These are phyloP conservation scores for Mrakiaceae sp. DNA, from an alignment of 1,284 basidiomycete genomes.

Conservation along the genomic window DNA sequence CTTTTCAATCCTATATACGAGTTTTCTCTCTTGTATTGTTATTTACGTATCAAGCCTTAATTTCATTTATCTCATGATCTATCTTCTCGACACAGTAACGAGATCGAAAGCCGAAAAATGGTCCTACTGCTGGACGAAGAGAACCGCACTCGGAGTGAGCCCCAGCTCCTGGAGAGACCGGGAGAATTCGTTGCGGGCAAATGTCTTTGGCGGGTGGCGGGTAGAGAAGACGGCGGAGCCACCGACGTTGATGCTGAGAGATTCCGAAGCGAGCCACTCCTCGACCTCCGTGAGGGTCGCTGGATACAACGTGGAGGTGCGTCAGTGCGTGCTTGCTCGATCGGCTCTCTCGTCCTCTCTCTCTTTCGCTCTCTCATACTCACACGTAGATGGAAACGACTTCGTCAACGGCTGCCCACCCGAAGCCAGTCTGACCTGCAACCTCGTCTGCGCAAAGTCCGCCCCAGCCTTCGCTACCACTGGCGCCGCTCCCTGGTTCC, in stretches of 20 bases:
- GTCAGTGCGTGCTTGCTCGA: not conserved
- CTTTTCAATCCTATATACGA: not conserved
- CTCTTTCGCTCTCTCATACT: slow-evolving; percentile 29
- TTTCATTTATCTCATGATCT: no score
- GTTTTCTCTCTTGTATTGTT: no score
- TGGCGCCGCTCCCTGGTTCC: slow-evolving; percentile 31
- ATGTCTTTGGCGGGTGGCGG: slow-evolving; percentile 56
- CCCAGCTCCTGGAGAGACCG: slow-evolving; percentile 35
- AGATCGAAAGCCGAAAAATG: no score
- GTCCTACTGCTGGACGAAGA: no score
- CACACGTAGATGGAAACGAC: slow-evolving; percentile 59
- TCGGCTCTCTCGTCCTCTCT: slow-evolving; percentile 37
- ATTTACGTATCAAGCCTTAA: no score
- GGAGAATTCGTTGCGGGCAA: slow-evolving; percentile 28
- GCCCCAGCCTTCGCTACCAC: slow-evolving; percentile 40
- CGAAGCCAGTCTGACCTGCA: slow-evolving; percentile 58
- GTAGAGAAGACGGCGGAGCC: slow-evolving; percentile 55
- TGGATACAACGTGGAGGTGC: no score
- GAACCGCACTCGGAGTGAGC: slow-evolving; percentile 35
- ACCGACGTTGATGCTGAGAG: slow-evolving; percentile 54
- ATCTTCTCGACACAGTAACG: no score
- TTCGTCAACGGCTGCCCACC: slow-evolving; percentile 70
- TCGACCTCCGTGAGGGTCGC: slow-evolving; percentile 62
- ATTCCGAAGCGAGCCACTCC: slow-evolving; percentile 73
- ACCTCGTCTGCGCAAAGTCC: slow-evolving; percentile 63